Conservation (phyloP, 164 flowering plant genomes). For the Nelumbo lutea region DNA sequence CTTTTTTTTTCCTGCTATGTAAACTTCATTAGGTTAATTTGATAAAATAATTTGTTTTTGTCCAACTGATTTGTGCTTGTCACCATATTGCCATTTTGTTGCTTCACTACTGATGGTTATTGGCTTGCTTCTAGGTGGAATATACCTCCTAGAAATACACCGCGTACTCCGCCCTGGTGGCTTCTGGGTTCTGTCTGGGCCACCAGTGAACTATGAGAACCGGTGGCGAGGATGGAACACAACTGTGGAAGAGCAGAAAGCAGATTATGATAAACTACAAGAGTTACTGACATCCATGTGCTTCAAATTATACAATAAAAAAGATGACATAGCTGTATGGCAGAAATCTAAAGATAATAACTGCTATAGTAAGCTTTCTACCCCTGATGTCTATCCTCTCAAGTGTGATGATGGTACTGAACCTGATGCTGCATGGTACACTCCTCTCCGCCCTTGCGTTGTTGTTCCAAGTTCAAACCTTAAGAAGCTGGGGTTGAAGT, state of each 20-base stretch:
- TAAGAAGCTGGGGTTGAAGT: slow-evolving; percentile 41
- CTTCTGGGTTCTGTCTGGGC: slow-evolving; percentile 97
- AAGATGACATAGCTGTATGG: slow-evolving; percentile 98
- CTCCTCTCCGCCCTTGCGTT: slow-evolving; percentile 81
- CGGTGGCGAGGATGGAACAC: slow-evolving; percentile 98
- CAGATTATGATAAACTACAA: slow-evolving; percentile 78
- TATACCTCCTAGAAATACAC: slow-evolving; percentile 86
- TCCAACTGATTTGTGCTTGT: neutral
- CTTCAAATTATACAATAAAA: slow-evolving; percentile 74
- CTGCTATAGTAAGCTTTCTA: slow-evolving; percentile 58
- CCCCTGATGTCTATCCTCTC: slow-evolving; percentile 62
- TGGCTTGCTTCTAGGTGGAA: slow-evolving; percentile 61
- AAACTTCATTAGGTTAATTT: neutral
- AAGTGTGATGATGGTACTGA: slow-evolving; percentile 84
- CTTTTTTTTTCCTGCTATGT: too few relatives aligned
- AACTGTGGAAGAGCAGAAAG: slow-evolving; percentile 77
- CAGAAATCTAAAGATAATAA: slow-evolving; percentile 55
- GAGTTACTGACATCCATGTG: slow-evolving; percentile 77
- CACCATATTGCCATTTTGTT: neutral
- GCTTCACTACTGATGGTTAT: neutral
- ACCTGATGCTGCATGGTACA: slow-evolving; percentile 90
- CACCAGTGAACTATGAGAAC: slow-evolving; percentile 89
- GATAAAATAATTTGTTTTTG: neutral
- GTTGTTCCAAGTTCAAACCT: slow-evolving; percentile 51
- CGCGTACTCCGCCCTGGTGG: slow-evolving; percentile 98